Conservation (phyloP, 345 rosid species). For the Dovyalis caffra region DNA sequence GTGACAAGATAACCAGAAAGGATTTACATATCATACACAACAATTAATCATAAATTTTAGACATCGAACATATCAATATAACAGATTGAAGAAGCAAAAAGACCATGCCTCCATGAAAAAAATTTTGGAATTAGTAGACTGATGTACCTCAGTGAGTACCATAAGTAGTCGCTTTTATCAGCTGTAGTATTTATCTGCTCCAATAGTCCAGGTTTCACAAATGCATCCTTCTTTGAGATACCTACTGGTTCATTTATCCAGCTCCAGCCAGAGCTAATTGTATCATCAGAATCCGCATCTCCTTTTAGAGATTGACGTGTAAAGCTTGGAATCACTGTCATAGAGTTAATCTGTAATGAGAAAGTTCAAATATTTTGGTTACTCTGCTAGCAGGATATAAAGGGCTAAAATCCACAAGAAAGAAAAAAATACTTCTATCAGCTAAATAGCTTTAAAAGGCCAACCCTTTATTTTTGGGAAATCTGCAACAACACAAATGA, state of each 20-base stretch:
- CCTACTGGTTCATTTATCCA: constrained; percentile 82
- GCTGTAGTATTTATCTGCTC: constrained; percentile 91
- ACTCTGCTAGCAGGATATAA: background rate
- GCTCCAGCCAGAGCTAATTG: constrained; percentile 65
- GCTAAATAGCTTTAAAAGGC: background rate
- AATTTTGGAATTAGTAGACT: background rate
- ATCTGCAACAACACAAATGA: background rate
- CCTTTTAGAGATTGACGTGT: constrained; percentile 40
- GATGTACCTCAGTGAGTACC: constrained; percentile 83
- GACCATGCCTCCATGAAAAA: background rate
- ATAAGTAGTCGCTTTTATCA: constrained; percentile 81
- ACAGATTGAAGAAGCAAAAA: background rate
- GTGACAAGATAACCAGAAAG: constrained; percentile 17
- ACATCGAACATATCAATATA: background rate
- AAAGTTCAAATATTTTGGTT: constrained; percentile 8
- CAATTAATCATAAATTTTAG: background rate
- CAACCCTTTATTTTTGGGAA: background rate
- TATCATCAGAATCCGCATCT: constrained; percentile 42
- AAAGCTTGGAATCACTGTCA: constrained; percentile 53
- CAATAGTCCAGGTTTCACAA: constrained; percentile 58
- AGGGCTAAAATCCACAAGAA: background rate
- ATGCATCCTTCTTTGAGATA: constrained; percentile 63
- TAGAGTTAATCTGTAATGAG: constrained; percentile 65
- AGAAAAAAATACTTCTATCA: background rate
- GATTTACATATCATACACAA: background rate